Evolutionary conservation across 495 filamentous ascomycete genomes (phyloP), one percentile per base, ranked within the genome.

Genomic region (Penicillium cosmopolitanum): DNA sequence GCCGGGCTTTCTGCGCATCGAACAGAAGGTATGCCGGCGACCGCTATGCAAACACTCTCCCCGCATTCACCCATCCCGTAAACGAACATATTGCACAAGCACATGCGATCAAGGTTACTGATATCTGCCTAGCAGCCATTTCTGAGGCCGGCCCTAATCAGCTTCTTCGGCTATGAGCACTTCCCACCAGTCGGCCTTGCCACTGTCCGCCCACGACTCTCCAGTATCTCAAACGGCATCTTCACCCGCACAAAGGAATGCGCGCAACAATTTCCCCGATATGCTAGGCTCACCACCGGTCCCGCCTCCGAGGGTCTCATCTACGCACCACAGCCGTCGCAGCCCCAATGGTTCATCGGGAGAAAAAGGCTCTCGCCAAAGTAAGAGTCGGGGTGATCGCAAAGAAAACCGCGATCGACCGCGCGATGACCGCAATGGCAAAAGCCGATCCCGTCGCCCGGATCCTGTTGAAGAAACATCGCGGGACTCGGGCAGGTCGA

Each of bases 111-210:
- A 47, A 43, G 25, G 25, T 51, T 66, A 60, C 73, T 77, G 63
- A 76, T 53, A 55, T 18, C 38, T 47, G 38, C 55, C 54, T 56
- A 55, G 35, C 62, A 80, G 72, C 65, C 60, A 59, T 61, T 65
- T 52, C 66, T 64, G 53, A 63, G 61, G 60, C 66, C 56, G 66
- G 71, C 63, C 65, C 61, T 62, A 55, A 68, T 55, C 75, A 73
- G 70, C 62, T 71, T 74, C 63, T 66, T 72, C 67, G 72, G 72
- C 76, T 73, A 80, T 80, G 78, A 79, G 66, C 73, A 70, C 72
- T 67, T 63, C 72, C 44, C 68, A 56, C 65, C 66, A 69, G 59
- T 73, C 72, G 66, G 64, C 72, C 48, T 57, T 74, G 59, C 73
- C 73, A 52, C 70, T 66, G 43, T 61, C 72, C 50, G 65, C 72